Conservation (phyloP, 179 eudicot species). For the Pouteria campechiana region DNA sequence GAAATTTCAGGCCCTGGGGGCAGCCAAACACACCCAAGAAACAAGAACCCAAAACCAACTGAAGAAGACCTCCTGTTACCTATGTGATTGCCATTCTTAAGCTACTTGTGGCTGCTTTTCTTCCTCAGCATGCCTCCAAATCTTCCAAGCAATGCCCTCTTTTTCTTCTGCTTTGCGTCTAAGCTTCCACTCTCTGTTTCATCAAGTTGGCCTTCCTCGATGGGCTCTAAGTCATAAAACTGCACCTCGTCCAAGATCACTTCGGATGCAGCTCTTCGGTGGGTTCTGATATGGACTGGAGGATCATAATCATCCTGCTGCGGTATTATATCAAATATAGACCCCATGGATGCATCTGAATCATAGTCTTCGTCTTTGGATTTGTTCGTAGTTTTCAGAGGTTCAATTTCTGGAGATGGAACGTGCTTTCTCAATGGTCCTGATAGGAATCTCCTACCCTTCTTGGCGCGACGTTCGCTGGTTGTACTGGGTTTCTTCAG, state of each 20-base stretch:
- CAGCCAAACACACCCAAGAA: too few relatives aligned
- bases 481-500: constrained; percentile 1
- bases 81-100: too few relatives aligned
- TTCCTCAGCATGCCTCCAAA: constrained; percentile 45
- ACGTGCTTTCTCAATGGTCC: constrained; percentile 9
- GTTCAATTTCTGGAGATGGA: too few relatives aligned
- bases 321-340: constrained; percentile 57
- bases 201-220: constrained; percentile 17
- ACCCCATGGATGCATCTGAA: constrained; percentile 54
- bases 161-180: constrained; percentile 29
- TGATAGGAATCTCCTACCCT: constrained; percentile 11
- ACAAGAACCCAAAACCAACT: constrained; percentile 3
- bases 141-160: constrained; percentile 36
- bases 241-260: constrained; percentile 15
- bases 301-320: constrained; percentile 27
- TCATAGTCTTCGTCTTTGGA: constrained; percentile 4
- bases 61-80: constrained; percentile 8
- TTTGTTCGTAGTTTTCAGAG: not conserved
- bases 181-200: constrained; percentile 43
- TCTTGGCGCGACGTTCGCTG: constrained; percentile 6
- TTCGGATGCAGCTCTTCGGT: constrained; percentile 21
- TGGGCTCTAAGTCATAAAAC: constrained; percentile 25
- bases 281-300: constrained; percentile 14
- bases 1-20: too few relatives aligned
- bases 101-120: constrained; percentile 19